Evolutionary conservation across 495 filamentous ascomycete species (phyloP), one percentile per base, ranked within the genome.

Genomic region (Podospora sp.): DNA sequence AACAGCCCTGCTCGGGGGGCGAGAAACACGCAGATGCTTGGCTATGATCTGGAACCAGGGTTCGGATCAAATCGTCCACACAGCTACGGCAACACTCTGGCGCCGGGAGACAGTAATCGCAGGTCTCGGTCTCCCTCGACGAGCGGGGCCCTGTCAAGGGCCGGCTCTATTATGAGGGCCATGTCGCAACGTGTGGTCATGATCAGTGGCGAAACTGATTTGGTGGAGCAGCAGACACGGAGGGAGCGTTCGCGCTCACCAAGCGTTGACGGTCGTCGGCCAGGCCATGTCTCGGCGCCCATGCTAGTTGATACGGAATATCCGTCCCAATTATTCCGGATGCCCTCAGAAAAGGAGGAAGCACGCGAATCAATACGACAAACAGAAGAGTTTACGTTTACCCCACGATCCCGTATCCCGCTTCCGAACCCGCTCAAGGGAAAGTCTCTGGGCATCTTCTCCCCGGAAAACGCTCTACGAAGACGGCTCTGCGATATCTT

Each of bases 151-250:
- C 76, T 96, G 62, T 84, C 85, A 22, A 83, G 92, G 70, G 92
- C 95, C 63, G 91, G 93, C 35, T 96, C 94, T 4, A 95, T 98
- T 72, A 89, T 99, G 78, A 91, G 93, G 70, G 93, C 93, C 70
- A 96, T 98, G 88, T 97, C 96, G 21, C 93, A 97, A 79, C 93
- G 95, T 77, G 93, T 99, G 65, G 95, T 98, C 72, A 97, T 97
- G 75, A 83, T 99, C 65, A 96, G 94, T 80, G 96, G 95, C 73
- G 87, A 89, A 57, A 80, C 77, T 1, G 93, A 97, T 68, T 80
- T 92, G 40, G 84, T 95, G 21, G 92, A 94, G 68, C 89, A 92
- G 68, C 86, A 85, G n/a, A 84, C 90, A 27, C 81, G 86, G 61
- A 84, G 90, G 66, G 87, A 92, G 65, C 88, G 90, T 20, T 83